Conservation (phyloP, 169 alveolate species). For the Plasmodium reichenowi region DNA sequence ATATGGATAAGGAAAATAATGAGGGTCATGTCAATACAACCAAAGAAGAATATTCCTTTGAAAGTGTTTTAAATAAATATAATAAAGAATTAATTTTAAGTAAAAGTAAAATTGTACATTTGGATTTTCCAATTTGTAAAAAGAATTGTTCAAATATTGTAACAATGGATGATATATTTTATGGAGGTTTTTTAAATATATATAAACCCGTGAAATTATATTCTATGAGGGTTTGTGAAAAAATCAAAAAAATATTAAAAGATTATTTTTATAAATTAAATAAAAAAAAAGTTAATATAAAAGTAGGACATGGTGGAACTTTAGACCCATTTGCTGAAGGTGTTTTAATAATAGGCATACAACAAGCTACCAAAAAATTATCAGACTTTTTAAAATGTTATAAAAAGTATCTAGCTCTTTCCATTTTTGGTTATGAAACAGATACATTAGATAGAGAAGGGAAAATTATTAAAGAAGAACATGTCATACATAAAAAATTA, state of each 20-base stretch:
- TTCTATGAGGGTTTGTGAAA: conserved; percentile 53
- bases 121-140: neutral
- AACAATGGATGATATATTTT: conserved; percentile 57
- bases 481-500: neutral
- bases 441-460: conserved; percentile 80
- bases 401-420: conserved; percentile 80
- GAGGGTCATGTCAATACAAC: neutral
- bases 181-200: conserved; percentile 67
- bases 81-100: neutral
- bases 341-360: conserved; percentile 84
- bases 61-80: neutral
- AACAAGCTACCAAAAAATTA: conserved; percentile 79
- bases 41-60: neutral
- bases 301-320: conserved; percentile 89
- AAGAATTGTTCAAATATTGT: conserved; percentile 9
- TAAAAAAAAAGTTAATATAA: conserved; percentile 54
- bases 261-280: conserved; percentile 9
- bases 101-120: conserved; percentile 16
- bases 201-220: conserved; percentile 57
- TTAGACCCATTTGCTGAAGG: conserved; percentile 85
- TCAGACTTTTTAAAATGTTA: conserved; percentile 79
- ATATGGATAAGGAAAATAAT: too few relatives aligned
- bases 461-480: conserved; percentile 38
- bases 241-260: conserved; percentile 11
- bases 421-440: conserved; percentile 83